Evolutionary conservation across 371 early-diverging fungal genomes (phyloP).

Genomic region (Rhizopus delemar): DNA sequence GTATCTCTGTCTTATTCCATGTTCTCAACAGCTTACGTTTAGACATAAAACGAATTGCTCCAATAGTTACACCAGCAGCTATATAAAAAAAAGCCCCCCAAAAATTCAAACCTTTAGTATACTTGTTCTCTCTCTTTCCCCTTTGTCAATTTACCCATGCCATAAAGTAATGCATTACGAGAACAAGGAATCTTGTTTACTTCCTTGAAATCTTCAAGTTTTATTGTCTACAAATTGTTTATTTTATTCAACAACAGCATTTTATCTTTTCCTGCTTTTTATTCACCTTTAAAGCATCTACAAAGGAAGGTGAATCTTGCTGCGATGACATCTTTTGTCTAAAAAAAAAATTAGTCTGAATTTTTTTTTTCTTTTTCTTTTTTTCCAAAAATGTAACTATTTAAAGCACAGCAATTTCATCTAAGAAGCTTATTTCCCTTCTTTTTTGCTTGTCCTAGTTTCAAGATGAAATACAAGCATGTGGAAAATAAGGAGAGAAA

Average conservation of each 20-base stretch:
- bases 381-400: neutral
- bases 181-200: conserved; percentile 53
- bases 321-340: conserved; percentile 9
- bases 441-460: neutral
- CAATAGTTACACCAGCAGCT: conserved; percentile 45
- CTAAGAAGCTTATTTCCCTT: neutral
- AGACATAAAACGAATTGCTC: conserved; percentile 39
- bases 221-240: conserved; percentile 38
- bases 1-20: too few species aligned
- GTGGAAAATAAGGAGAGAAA: too few species aligned
- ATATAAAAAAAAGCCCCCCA: conserved; percentile 3
- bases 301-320: conserved; percentile 24
- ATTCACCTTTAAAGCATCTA: conserved; percentile 32
- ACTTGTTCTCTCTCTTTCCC: neutral
- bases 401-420: neutral
- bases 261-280: too few species aligned
- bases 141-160: conserved; percentile 35
- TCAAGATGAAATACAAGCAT: too few species aligned
- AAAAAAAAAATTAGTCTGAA: neutral
- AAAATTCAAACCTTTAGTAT: too few species aligned
- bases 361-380: conserved; percentile 9
- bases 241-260: neutral
- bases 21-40: conserved; percentile 26
- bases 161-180: conserved; percentile 48
- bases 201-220: conserved; percentile 49